Base-by-base conservation (phyloP, 768 basidiomycete species). In the Daedaleopsis nitida region DNA sequence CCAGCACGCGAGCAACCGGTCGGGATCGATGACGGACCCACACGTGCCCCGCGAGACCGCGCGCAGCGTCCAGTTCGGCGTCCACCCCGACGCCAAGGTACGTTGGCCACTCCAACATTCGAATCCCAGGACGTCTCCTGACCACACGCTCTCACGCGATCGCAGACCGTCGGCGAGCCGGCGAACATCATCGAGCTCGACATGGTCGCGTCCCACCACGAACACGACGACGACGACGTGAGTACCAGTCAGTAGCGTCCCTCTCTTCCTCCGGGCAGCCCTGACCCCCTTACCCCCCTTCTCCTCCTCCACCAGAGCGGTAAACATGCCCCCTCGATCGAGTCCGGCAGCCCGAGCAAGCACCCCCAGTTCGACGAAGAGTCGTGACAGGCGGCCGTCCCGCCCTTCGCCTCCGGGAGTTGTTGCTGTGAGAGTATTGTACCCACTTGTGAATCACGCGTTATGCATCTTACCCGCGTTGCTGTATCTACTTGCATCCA, bases 171-270 rank as follows among this genome's bases (percentile, higher is more conserved):
- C 32, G 62, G 51, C 32, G 62, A 55, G 6, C 49, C 58, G 54
- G 59, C 56, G 62, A 59, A 49, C n/a, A 52, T 67, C 44, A 64
- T 67, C 51, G 66, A 64, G 48, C 62, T 67, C 21, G 66, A 63
- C 51, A 62, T 62, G 48, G 58, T 67, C 23, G 56, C 48, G 7
- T 60, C 64, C 9, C 48, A 42, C 5, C 43, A 38, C 47, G 50
- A 39, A n/a, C 27, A 2, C 1, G 43, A 34, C 24, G 54, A 56
- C 21, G 58, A 45, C 54, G 51, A 55, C 6, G 62, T 63, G 39
- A 52, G 58, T 48, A 49, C 27, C 27, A 32, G 23, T 24, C 47
- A 27, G 47, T 23, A 24, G 7, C 47, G n/a, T 48, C 13, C 44
- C 21, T 21, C 21, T 47, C 7, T 5, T 47, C 14, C n/a, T n/a